These are phyloP conservation scores for Voacanga thouarsii DNA, from an alignment of 257 asterid genomes.

Conservation along the genomic window DNA sequence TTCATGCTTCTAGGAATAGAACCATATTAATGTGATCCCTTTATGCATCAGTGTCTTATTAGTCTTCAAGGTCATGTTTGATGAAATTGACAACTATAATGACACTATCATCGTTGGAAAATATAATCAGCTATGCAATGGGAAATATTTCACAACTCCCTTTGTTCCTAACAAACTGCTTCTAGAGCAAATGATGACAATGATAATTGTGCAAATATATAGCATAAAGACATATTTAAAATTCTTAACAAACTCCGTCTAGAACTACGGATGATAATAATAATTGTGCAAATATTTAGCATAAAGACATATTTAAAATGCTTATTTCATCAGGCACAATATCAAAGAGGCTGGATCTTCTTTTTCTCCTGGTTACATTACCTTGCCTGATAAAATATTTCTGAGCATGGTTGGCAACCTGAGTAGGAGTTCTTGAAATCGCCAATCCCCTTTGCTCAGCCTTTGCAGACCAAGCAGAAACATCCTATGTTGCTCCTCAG, in stretches of 20 bases:
- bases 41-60: not conserved
- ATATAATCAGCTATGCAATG: not conserved
- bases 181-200: no score
- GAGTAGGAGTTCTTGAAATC: slow-evolving; percentile 95
- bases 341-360: slow-evolving; percentile 98
- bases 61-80: not conserved
- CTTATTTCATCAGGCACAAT: slow-evolving; percentile 93
- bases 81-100: not conserved
- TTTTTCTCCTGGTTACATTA: slow-evolving; percentile 83
- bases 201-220: no score
- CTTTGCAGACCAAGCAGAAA: slow-evolving; percentile 93
- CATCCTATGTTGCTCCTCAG: slow-evolving; percentile 96
- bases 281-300: not conserved
- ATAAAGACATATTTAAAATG: slow-evolving; percentile 6
- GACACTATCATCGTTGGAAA: not conserved
- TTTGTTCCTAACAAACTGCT: no score
- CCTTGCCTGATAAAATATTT: slow-evolving; percentile 93
- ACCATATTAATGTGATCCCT: not conserved
- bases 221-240: no score
- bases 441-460: slow-evolving; percentile 99
- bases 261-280: not conserved
- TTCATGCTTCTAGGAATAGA: not conserved
- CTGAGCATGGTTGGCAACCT: slow-evolving; percentile 99
- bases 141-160: not conserved
- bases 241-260: not conserved